A percentile compares a stretch with the other conserved stretches of the same genome.
Evolutionary conservation across 75 land plant genomes (phyloP).

Genomic region (Selaginella tamariscina): DNA sequence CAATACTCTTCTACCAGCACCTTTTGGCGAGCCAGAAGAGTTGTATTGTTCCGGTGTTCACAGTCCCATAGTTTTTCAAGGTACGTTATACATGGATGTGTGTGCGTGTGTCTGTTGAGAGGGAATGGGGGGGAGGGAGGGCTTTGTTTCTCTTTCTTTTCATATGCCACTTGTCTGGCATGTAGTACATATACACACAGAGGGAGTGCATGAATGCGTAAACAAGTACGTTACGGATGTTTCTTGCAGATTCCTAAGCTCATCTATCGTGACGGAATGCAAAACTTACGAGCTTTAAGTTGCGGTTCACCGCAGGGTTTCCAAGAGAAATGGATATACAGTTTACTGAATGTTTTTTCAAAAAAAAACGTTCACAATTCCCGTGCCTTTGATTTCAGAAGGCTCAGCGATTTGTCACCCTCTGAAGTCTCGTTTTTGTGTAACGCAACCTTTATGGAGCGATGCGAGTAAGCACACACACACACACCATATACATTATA

Average conservation of each 20-base stretch:
- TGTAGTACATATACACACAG: too few relatives aligned
- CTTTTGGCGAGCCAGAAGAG: conserved; percentile 83
- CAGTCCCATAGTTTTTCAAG: conserved; percentile 67
- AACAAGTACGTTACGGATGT: too few relatives aligned
- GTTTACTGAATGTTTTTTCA: conserved; percentile 53
- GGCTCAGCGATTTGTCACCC: conserved; percentile 61
- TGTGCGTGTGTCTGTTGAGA: too few relatives aligned
- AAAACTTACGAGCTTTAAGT: conserved; percentile 25
- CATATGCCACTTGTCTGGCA: too few relatives aligned
- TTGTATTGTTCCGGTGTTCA: conserved; percentile 58
- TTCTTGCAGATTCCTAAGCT: conserved; percentile 71
- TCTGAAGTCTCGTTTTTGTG: conserved; percentile 57
- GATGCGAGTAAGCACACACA: conserved; percentile 32
- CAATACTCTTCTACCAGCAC: conserved; percentile 62
- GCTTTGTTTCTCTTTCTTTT: too few relatives aligned
- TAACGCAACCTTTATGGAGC: conserved; percentile 47
- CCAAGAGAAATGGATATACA: conserved; percentile 33
- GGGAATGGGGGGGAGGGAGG: too few relatives aligned
- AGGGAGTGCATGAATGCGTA: too few relatives aligned
- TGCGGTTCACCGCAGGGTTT: conserved; percentile 37
- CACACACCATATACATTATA: too few relatives aligned
- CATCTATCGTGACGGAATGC: conserved; percentile 47
- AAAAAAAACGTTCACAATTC: conserved; percentile 50
- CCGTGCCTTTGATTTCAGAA: conserved; percentile 66
- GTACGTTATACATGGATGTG: conserved; percentile 31